Evolutionary conservation across 495 filamentous ascomycete genomes (phyloP).

Genomic region (Annulohypoxylon nitens): DNA sequence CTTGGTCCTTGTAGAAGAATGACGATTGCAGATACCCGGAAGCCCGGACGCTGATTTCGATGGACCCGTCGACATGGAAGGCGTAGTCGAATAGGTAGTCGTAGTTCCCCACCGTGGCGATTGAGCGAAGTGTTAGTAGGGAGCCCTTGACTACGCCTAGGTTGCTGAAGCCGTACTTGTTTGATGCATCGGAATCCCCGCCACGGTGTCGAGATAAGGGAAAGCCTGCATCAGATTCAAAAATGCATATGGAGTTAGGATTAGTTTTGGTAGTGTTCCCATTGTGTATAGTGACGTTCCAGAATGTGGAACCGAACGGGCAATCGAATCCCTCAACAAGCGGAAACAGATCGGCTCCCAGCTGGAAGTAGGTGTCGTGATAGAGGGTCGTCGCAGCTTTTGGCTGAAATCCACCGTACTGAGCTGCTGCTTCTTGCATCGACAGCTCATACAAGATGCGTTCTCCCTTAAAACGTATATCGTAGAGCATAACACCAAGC

Average conservation of each 20-base stretch:
- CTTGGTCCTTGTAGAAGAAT: slow-evolving; percentile 61
- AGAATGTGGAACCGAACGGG: slow-evolving; percentile 63
- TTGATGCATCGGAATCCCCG: slow-evolving; percentile 36
- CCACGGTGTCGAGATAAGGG: slow-evolving; percentile 62
- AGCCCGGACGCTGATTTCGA: slow-evolving; percentile 68
- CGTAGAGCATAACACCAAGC: slow-evolving; percentile 62
- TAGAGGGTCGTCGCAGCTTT: slow-evolving; percentile 59
- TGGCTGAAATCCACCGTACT: slow-evolving; percentile 67
- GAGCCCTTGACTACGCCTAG: slow-evolving; percentile 60
- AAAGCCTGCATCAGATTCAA: slow-evolving; percentile 64
- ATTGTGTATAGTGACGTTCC: slow-evolving; percentile 56
- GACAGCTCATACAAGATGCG: slow-evolving; percentile 68
- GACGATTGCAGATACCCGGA: slow-evolving; percentile 69
- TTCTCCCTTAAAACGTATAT: slow-evolving; percentile 68
- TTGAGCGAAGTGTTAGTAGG: slow-evolving; percentile 58
- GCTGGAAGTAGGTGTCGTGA: slow-evolving; percentile 61
- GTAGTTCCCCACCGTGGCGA: slow-evolving; percentile 69
- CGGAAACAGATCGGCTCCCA: slow-evolving; percentile 59
- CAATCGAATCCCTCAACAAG: slow-evolving; percentile 68
- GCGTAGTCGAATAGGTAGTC: slow-evolving; percentile 63
- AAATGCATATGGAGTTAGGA: slow-evolving; percentile 64
- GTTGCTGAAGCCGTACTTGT: slow-evolving; percentile 55
- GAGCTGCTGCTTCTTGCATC: slow-evolving; percentile 67
- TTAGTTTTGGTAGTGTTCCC: slow-evolving; percentile 53
- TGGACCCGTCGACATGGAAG: slow-evolving; percentile 69